Conservation (phyloP, 2,329 filamentous ascomycete species). For the Trichophyton verrucosum region DNA sequence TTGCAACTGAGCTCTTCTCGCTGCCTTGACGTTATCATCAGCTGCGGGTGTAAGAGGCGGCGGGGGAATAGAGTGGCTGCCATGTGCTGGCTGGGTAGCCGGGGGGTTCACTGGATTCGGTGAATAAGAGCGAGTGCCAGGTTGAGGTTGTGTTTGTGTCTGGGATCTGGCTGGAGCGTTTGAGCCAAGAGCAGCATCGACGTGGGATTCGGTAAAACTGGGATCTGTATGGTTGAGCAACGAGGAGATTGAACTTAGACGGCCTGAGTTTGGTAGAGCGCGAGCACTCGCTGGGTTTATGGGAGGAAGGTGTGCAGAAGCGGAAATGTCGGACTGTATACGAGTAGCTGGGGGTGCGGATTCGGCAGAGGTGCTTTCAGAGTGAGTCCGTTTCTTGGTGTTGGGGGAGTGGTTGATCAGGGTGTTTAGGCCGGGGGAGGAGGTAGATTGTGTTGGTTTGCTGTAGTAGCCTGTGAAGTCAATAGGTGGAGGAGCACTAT, state of each 20-base stretch:
- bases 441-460: constrained; percentile 18
- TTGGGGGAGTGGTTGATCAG: constrained; percentile 17
- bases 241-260: constrained; percentile 63
- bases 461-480: constrained; percentile 39
- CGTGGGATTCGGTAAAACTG: constrained; percentile 22
- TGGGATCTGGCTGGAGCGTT: constrained; percentile 16
- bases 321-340: constrained; percentile 20
- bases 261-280: constrained; percentile 36
- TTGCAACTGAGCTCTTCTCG: constrained; percentile 53
- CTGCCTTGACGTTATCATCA: constrained; percentile 44
- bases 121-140: constrained; percentile 10
- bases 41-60: constrained; percentile 15
- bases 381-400: constrained; percentile 27
- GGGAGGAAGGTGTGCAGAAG: constrained; percentile 28
- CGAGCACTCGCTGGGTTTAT: constrained; percentile 18
- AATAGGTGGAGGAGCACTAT: constrained; percentile 33
- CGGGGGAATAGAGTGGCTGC: neutral
- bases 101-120: constrained; percentile 6
- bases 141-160: constrained; percentile 20
- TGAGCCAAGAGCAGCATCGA: constrained; percentile 30
- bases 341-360: constrained; percentile 13
- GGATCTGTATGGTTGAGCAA: constrained; percentile 50
- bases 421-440: constrained; percentile 11
- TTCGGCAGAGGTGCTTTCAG: constrained; percentile 23
- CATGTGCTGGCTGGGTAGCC: constrained; percentile 14